phyloP scores from a whole-genome alignment of 176 grass and related monocot species.

The Chrysopogon serrulatus region DNA sequence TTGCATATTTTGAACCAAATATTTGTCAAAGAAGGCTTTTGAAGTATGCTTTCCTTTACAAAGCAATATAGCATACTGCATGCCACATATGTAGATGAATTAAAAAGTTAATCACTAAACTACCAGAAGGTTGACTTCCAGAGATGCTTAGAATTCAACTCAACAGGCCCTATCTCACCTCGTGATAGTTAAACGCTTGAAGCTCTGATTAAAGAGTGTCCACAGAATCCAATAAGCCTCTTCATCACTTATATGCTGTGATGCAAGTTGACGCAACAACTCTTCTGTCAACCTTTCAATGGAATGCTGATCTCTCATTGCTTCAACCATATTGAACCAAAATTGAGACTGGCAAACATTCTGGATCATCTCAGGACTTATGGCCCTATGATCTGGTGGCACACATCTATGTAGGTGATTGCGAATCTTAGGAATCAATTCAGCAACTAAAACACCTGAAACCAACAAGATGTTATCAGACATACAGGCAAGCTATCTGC shows the following conservation, averaged over 20 bases:
- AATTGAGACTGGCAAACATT: conserved; percentile 59
- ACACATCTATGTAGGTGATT: conserved; percentile 62
- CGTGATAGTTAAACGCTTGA: conserved; percentile 41
- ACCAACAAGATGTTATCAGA: conserved; percentile 35
- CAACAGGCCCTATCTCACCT: conserved; percentile 48
- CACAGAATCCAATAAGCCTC: conserved; percentile 90
- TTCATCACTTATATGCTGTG: conserved; percentile 61
- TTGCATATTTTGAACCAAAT: not conserved
- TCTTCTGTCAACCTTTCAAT: conserved; percentile 89
- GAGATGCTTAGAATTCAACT: conserved; percentile 9
- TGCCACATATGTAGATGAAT: conserved; percentile 21
- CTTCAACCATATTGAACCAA: conserved; percentile 81
- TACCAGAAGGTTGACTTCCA: not conserved
- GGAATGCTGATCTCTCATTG: conserved; percentile 82
- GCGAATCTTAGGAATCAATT: conserved; percentile 70
- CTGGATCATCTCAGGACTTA: conserved; percentile 36
- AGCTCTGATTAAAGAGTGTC: conserved; percentile 66
- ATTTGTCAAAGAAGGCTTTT: not conserved
- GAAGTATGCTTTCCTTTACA: not conserved
- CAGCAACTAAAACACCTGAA: conserved; percentile 82
- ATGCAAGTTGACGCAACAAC: conserved; percentile 64
- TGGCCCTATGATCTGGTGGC: conserved; percentile 36
- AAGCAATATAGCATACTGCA: conserved; percentile 13
- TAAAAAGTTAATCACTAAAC: not conserved
- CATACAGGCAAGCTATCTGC: conserved; percentile 14